These are phyloP conservation scores for Suillus decipiens DNA, from an alignment of 768 basidiomycete species.

Conservation along the genomic window DNA sequence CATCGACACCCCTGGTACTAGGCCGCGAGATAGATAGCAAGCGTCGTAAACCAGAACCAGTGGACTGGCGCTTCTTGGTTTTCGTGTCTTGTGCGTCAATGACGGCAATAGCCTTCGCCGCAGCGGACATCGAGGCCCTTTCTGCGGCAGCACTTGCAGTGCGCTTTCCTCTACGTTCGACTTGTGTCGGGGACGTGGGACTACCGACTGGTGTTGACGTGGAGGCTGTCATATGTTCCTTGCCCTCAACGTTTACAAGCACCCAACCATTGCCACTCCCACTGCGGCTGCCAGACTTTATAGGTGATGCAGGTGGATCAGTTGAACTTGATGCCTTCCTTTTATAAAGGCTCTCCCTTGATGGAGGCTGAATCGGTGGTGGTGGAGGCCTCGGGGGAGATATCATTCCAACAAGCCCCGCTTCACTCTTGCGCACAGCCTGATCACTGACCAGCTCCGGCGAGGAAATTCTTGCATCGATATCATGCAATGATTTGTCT, in stretches of 20 bases:
- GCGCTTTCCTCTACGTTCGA: conserved; percentile 29
- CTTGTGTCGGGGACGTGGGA: conserved; percentile 29
- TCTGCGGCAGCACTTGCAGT: conserved; percentile 21
- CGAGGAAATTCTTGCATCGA: conserved; percentile 49
- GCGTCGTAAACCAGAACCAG: conserved; percentile 33
- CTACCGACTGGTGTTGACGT: conserved; percentile 24
- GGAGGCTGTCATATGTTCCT: conserved; percentile 31
- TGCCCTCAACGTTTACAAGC: conserved; percentile 59
- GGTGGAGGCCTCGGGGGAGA: conserved; percentile 31
- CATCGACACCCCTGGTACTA: conserved; percentile 31
- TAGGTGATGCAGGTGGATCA: conserved; percentile 32
- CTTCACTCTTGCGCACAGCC: conserved; percentile 60
- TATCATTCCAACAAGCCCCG: conserved; percentile 57
- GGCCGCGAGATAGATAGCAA: conserved; percentile 35
- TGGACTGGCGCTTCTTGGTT: conserved; percentile 32
- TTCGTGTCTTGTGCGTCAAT: conserved; percentile 52
- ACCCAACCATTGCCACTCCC: conserved; percentile 63
- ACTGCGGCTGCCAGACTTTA: conserved; percentile 34
- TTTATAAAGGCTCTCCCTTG: conserved; percentile 27
- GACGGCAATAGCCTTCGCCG: conserved; percentile 65
- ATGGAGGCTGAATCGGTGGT: conserved; percentile 28
- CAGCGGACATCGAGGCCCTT: conserved; percentile 41
- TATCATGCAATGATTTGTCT: conserved; percentile 47
- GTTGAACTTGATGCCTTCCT: conserved; percentile 23
- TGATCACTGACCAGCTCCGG: conserved; percentile 52